Evolutionary conservation across 768 basidiomycete genomes (phyloP).

Genomic region (Pilatotrama ljubarskyi): DNA sequence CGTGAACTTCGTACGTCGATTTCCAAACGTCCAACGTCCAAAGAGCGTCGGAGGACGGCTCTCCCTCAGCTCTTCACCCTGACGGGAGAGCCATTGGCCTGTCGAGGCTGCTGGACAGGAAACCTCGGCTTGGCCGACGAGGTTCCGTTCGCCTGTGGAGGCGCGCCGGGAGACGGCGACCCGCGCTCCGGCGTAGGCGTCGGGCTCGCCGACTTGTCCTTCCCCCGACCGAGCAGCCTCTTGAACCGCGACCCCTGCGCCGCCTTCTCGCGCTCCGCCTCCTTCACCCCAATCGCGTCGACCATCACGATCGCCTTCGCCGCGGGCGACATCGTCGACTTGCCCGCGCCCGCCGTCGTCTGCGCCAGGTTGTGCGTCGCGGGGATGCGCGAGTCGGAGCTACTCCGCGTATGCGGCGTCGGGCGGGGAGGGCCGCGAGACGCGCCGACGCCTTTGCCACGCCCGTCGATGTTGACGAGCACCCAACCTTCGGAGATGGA

Average conservation of each 20-base stretch:
- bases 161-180: not conserved
- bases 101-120: not conserved
- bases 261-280: conserved; percentile 26
- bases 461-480: conserved; percentile 31
- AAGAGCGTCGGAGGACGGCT: too few relatives aligned
- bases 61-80: not conserved
- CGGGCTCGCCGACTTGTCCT: conserved; percentile 11
- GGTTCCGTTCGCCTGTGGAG: not conserved
- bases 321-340: conserved; percentile 43
- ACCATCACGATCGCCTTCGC: conserved; percentile 65
- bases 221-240: conserved; percentile 15
- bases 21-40: not conserved
- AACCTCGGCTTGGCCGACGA: not conserved
- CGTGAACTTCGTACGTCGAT: not conserved
- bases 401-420: conserved; percentile 24
- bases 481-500: conserved; percentile 32
- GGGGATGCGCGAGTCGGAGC: conserved; percentile 28
- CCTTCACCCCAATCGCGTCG: conserved; percentile 55
- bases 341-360: conserved; percentile 18
- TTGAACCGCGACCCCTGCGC: conserved; percentile 21
- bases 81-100: not conserved
- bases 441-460: conserved; percentile 1
- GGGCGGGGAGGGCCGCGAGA: conserved; percentile 16
- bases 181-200: conserved; percentile 11
- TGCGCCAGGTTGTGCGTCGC: conserved; percentile 16